Base-by-base conservation (phyloP, 306 rosid species). In the Ammopiptanthus mongolicus region DNA sequence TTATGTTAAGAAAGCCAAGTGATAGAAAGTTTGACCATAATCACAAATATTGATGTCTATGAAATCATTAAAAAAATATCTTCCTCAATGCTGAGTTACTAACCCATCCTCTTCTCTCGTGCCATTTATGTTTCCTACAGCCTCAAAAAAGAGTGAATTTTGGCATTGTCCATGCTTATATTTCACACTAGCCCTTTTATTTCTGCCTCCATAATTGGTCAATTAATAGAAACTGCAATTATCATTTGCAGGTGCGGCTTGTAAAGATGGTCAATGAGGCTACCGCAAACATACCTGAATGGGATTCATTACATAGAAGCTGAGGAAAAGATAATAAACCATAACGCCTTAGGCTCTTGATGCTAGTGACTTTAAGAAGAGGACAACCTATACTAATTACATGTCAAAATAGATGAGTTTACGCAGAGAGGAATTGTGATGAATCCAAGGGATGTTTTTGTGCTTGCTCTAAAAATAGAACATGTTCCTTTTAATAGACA, bases 211-310 rank as follows among this genome's bases (percentile, higher is more conserved):
- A 51, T 69, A 17, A 12, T 69, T 68, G 62, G 57, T 53, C 22
- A 33, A 13, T 68, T 80, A 69, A 71, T 75, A 36, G 57, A 74
- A 58, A 48, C 8, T 65, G 13, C 21, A 23, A 55, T 58, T 34
- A 67, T 76, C 8, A 71, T 75, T 51, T 84, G 85, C 87, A 91
- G 97, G 91, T 79, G 65, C 51, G 87, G 80, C 92, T 91, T 52
- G 97, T 91, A 75, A 87, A 87, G 79, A 81, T 89, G 97, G 94
- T 91, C 12, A 91, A 91, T 46, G 94, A 91, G 78, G 97, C 97
- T 44, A 82, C 92, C 33, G 89, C 89, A 55, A 86, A 89, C 78
- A 81, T 91, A 64, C 92, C 87, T 46, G 85, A 86, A 61, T 91
- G 94, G 97, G 87, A 86, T 37, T 65, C 78, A 5, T 31, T 78